Percentiles rank a stretch among this genome's conserved stretches.
phyloP scores from a whole-genome alignment of 2,329 filamentous ascomycete genomes.

The Scedosporium dehoogii region DNA sequence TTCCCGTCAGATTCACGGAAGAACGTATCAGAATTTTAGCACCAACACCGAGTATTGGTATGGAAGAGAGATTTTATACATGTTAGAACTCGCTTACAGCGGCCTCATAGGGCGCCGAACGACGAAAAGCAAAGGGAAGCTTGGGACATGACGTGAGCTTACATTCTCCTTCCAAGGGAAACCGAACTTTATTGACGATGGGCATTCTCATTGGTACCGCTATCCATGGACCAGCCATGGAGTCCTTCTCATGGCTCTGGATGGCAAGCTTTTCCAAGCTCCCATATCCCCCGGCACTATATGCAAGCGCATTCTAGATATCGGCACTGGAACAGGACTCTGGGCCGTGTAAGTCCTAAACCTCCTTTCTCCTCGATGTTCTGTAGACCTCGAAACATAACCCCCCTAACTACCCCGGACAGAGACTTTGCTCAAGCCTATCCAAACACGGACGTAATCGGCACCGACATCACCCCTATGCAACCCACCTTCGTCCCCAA shows the following conservation, averaged over 20 bases:
- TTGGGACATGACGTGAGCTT: constrained; percentile 11
- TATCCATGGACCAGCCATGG: neutral
- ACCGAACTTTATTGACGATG: neutral
- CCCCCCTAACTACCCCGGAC: neutral
- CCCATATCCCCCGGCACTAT: constrained; percentile 1
- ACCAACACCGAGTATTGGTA: constrained; percentile 18
- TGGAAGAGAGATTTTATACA: neutral
- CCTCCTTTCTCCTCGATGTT: neutral
- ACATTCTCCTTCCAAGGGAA: neutral
- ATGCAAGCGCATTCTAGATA: constrained; percentile 24
- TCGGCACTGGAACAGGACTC: constrained; percentile 47
- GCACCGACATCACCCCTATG: constrained; percentile 48
- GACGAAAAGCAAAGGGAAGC: constrained; percentile 14
- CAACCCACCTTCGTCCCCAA: constrained; percentile 44
- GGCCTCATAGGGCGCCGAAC: constrained; percentile 9
- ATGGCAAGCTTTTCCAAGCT: constrained; percentile 8
- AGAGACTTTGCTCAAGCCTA: constrained; percentile 38
- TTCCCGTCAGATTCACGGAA: constrained; percentile 13
- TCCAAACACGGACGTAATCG: constrained; percentile 34
- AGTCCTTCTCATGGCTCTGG: constrained; percentile 8
- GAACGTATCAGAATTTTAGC: constrained; percentile 18
- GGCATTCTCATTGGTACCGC: neutral
- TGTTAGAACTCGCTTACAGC: neutral
- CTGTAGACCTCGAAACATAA: too few relatives aligned
- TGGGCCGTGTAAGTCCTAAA: constrained; percentile 36